Evolutionary conservation across 2,329 filamentous ascomycete species (phyloP).

Genomic region (Fusarium udum): DNA sequence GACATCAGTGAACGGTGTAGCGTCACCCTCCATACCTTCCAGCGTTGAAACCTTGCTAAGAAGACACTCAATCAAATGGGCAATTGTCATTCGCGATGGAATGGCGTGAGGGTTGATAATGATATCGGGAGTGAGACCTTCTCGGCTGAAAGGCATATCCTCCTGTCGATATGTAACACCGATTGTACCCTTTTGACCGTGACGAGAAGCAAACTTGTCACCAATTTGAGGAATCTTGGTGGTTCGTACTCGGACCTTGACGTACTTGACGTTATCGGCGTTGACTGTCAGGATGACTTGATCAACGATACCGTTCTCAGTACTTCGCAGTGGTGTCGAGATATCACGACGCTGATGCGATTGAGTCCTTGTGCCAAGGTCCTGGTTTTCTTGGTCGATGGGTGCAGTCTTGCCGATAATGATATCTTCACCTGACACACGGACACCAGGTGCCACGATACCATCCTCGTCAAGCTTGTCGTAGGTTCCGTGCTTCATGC

Average conservation of each 20-base stretch:
- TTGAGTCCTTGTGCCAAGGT: constrained; percentile 90
- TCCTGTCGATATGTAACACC: constrained; percentile 98
- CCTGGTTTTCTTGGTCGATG: constrained; percentile 90
- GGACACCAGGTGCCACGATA: constrained; percentile 90
- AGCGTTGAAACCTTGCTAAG: constrained; percentile 95
- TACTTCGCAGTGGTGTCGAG: constrained; percentile 92
- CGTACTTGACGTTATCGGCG: constrained; percentile 91
- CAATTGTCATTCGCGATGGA: constrained; percentile 99
- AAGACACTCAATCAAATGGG: constrained; percentile 98
- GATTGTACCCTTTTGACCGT: constrained; percentile 99
- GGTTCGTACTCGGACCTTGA: constrained; percentile 96
- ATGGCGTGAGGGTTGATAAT: constrained; percentile 99
- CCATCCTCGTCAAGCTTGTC: constrained; percentile 98
- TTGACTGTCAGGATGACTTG: constrained; percentile 94
- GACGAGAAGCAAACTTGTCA: constrained; percentile 98
- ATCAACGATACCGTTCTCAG: constrained; percentile 96
- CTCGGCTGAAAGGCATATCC: constrained; percentile 96
- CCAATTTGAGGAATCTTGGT: constrained; percentile 99
- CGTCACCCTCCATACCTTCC: constrained; percentile 94
- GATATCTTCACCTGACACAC: constrained; percentile 97
- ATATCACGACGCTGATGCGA: constrained; percentile 94
- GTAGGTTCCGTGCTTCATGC: constrained; percentile 93
- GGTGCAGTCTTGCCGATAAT: constrained; percentile 99
- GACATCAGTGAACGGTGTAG: constrained; percentile 96
- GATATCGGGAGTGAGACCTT: constrained; percentile 91